Evolutionary conservation across 768 basidiomycete genomes (phyloP).

Genomic region (Trametopsis cervina): DNA sequence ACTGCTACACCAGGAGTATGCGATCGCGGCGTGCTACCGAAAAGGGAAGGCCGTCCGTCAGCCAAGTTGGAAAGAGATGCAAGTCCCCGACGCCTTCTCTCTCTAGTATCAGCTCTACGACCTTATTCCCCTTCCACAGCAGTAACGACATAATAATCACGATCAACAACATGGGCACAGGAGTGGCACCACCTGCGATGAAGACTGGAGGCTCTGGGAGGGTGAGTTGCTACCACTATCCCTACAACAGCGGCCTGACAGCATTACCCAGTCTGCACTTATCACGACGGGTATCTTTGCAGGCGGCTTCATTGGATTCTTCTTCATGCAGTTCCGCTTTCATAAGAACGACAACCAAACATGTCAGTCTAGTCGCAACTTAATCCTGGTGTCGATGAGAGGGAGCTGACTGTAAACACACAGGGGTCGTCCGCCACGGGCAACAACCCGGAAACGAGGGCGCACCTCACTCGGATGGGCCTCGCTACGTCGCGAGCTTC

Average conservation of each 20-base stretch:
- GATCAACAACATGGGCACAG: no score
- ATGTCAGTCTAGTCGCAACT: no score
- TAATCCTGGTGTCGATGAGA: neutral
- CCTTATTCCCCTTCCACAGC: no score
- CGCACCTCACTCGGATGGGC: neutral
- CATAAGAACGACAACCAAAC: constrained; percentile 10
- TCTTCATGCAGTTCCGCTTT: constrained; percentile 2
- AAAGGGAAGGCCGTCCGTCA: no score
- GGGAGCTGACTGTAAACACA: neutral
- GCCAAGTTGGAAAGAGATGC: no score
- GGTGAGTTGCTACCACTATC: neutral
- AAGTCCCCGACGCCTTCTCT: no score
- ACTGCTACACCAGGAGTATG: no score
- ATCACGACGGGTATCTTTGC: constrained; percentile 7
- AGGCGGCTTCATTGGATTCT: constrained; percentile 4
- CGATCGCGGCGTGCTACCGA: no score
- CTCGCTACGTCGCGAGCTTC: neutral
- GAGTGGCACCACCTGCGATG: no score
- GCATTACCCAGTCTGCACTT: constrained; percentile 1
- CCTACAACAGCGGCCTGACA: neutral
- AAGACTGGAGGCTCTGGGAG: neutral
- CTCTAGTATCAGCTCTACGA: no score
- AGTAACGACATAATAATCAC: no score
- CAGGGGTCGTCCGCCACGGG: constrained; percentile 11
- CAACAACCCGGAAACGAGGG: constrained; percentile 5